A percentile compares a stretch with the other conserved stretches of the same genome.
These are phyloP conservation scores for Xylaria sp. DNA, from an alignment of 2,329 filamentous ascomycete species.

Conservation along the genomic window DNA sequence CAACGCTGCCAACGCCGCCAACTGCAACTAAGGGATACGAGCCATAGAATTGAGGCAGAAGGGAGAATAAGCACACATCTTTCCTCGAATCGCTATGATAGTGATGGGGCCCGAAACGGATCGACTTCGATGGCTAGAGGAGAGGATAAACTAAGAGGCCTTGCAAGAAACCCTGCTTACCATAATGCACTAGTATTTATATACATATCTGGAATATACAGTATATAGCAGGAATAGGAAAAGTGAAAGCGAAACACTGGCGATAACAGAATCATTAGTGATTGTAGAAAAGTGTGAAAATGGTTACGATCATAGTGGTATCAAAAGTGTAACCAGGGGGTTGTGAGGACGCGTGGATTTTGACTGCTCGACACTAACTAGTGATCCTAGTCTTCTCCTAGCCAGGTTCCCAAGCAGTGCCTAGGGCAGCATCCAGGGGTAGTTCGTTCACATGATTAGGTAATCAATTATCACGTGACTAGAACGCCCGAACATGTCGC, in stretches of 20 bases:
- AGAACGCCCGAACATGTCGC: neutral
- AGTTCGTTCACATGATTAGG: neutral
- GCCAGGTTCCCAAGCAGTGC: too few species aligned
- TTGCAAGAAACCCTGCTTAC: neutral
- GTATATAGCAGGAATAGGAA: constrained; percentile 22
- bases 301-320: neutral
- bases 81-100: neutral
- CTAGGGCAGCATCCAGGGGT: neutral
- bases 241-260: constrained; percentile 1
- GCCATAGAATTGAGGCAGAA: neutral
- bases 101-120: neutral
- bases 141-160: neutral
- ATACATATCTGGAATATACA: constrained; percentile 6
- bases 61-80: neutral
- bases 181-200: neutral
- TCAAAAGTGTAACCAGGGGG: too few species aligned
- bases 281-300: neutral
- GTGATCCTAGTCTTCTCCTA: too few species aligned
- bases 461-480: neutral
- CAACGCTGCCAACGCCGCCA: constrained; percentile 21
- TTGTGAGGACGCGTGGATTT: too few species aligned
- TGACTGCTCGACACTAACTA: too few species aligned
- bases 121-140: neutral
- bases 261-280: neutral
- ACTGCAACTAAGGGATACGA: constrained; percentile 30